Evolutionary conservation across 164 flowering plant genomes (phyloP).

Genomic region (Berberis vulgaris): DNA sequence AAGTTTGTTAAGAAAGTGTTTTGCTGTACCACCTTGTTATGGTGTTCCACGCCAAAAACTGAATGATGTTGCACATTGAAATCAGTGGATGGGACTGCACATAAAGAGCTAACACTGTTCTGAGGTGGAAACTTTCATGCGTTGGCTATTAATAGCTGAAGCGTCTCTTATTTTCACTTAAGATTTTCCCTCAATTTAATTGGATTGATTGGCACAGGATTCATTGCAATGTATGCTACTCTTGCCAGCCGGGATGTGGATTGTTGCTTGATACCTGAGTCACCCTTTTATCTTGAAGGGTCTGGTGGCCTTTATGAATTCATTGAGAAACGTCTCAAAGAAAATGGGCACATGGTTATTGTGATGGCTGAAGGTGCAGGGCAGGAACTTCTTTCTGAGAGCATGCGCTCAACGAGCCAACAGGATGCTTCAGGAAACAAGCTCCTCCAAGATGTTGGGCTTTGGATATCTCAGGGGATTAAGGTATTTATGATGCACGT

Average conservation of each 20-base stretch:
- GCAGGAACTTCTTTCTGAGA: slow-evolving; percentile 60
- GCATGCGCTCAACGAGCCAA: slow-evolving; percentile 25
- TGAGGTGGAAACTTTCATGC: no score
- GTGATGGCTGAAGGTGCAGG: slow-evolving; percentile 99
- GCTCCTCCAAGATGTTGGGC: slow-evolving; percentile 78
- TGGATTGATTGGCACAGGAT: slow-evolving; percentile 50
- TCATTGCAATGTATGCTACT: slow-evolving; percentile 95
- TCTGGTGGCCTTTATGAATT: slow-evolving; percentile 83
- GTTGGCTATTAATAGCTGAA: no score
- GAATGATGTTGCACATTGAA: no score
- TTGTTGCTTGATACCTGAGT: slow-evolving; percentile 97
- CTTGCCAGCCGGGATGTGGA: slow-evolving; percentile 99
- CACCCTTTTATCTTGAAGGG: slow-evolving; percentile 91
- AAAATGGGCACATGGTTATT: slow-evolving; percentile 88
- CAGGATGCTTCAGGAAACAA: slow-evolving; percentile 89
- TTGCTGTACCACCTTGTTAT: no score
- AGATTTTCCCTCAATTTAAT: not conserved
- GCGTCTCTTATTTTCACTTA: not conserved
- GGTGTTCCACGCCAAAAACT: no score
- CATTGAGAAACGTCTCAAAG: slow-evolving; percentile 71
- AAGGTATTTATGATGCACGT: slow-evolving; percentile 33
- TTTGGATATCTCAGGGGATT: slow-evolving; percentile 77
- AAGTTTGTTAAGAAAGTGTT: no score
- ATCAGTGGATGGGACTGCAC: no score
- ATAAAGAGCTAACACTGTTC: no score